Conservation (phyloP, 768 basidiomycete genomes). For the Boletus reticuloceps region DNA sequence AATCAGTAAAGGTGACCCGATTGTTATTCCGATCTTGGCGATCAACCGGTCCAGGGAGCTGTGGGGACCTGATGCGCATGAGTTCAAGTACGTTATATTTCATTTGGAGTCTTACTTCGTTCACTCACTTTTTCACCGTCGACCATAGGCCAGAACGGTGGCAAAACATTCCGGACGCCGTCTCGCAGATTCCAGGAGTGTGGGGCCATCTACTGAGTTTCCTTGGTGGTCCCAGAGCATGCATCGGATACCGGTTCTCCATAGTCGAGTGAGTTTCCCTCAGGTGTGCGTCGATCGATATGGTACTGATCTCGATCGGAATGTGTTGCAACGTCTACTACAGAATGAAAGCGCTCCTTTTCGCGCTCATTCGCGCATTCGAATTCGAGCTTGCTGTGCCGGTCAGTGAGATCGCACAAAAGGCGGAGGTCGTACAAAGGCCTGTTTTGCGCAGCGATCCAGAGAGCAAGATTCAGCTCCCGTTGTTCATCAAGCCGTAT, state of each 20-base stretch:
- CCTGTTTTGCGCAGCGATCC: conserved; percentile 9
- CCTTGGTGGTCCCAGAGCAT: conserved; percentile 61
- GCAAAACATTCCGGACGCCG: conserved; percentile 46
- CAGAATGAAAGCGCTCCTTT: conserved; percentile 8
- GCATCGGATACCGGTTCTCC: conserved; percentile 68
- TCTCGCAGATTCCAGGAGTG: conserved; percentile 51
- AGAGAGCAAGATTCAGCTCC: neutral
- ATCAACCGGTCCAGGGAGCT: conserved; percentile 51
- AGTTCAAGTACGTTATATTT: conserved; percentile 49
- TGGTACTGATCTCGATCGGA: neutral
- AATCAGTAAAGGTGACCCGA: conserved; percentile 41
- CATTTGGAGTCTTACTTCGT: neutral
- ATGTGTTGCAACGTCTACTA: neutral
- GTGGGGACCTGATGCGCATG: conserved; percentile 61
- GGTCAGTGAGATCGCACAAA: neutral
- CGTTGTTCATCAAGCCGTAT: conserved; percentile 7
- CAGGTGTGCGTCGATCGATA: no score
- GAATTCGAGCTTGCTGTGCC: conserved; percentile 9
- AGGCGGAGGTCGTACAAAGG: neutral
- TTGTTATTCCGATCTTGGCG: conserved; percentile 52
- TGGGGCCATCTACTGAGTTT: conserved; percentile 62
- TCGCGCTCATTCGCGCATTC: conserved; percentile 8
- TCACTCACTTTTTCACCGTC: neutral
- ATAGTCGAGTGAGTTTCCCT: conserved; percentile 48
- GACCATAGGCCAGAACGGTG: conserved; percentile 60